phyloP scores from a whole-genome alignment of 345 rosid genomes.

The Toxicodendron radicans region DNA sequence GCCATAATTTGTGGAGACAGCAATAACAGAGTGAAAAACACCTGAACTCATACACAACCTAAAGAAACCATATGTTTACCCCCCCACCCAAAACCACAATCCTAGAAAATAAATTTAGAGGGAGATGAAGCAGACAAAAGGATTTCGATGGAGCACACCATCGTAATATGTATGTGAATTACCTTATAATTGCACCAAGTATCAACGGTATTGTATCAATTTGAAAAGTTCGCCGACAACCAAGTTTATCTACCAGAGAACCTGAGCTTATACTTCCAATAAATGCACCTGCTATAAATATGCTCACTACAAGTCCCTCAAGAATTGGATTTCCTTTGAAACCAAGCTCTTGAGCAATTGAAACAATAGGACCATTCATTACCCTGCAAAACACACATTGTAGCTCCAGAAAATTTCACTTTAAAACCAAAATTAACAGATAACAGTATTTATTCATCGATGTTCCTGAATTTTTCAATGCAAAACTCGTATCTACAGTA shows the following conservation, averaged over 20 bases:
- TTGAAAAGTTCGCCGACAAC: conserved; percentile 72
- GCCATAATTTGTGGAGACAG: neutral
- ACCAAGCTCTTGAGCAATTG: conserved; percentile 71
- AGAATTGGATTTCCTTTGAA: conserved; percentile 68
- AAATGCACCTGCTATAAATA: conserved; percentile 79
- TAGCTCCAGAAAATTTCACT: neutral
- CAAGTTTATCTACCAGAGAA: conserved; percentile 59
- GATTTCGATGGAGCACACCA: neutral
- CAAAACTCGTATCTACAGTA: neutral
- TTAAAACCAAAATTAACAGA: neutral
- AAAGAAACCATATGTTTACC: neutral
- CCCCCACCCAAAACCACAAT: neutral
- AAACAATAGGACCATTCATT: conserved; percentile 80
- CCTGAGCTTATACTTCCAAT: conserved; percentile 67
- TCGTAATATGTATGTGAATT: neutral
- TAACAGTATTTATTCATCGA: neutral
- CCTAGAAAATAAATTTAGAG: neutral
- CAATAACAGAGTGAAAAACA: neutral
- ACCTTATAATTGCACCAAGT: conserved; percentile 75
- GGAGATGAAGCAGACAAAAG: neutral
- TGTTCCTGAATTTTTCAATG: neutral
- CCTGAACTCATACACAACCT: neutral
- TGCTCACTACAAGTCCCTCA: conserved; percentile 83
- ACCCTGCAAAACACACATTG: conserved; percentile 43
- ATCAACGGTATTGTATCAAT: conserved; percentile 52